These are phyloP conservation scores for Cenchrus americanus DNA, from an alignment of 176 grass and related monocot genomes.

Conservation along the genomic window DNA sequence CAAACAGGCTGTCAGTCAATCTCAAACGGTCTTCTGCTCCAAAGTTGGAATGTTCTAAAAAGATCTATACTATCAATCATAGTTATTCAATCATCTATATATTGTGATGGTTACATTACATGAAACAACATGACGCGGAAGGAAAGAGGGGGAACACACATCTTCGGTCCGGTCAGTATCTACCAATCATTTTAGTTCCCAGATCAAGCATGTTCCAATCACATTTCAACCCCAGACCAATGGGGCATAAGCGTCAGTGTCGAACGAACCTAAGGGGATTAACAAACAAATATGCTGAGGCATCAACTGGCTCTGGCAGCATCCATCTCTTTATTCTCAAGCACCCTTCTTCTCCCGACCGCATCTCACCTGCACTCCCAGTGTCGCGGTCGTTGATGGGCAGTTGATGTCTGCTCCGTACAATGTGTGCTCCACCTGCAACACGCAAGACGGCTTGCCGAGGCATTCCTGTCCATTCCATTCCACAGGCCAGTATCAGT, in stretches of 20 bases:
- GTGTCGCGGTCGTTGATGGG: constrained; percentile 55
- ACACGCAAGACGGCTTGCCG: constrained; percentile 59
- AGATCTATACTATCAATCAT: constrained; percentile 20
- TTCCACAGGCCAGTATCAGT: not conserved
- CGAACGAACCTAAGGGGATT: constrained; percentile 27
- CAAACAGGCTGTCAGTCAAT: too few species aligned
- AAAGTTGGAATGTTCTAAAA: not conserved
- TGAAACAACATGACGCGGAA: constrained; percentile 33
- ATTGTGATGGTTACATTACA: constrained; percentile 44
- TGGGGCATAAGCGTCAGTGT: constrained; percentile 2
- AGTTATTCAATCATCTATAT: constrained; percentile 41
- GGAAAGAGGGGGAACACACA: not conserved
- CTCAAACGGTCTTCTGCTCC: not conserved
- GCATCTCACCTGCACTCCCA: constrained; percentile 79
- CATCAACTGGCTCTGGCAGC: constrained; percentile 21
- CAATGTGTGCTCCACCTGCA: constrained; percentile 51
- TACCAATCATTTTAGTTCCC: constrained; percentile 33
- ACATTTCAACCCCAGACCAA: constrained; percentile 18
- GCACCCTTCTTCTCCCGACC: constrained; percentile 32
- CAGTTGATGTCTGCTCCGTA: constrained; percentile 69
- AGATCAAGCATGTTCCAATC: constrained; percentile 27
- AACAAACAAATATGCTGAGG: constrained; percentile 34
- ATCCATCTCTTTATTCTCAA: constrained; percentile 29
- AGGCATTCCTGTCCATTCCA: constrained; percentile 65
- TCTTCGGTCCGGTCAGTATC: constrained; percentile 16